Evolutionary conservation across 306 rosid species (phyloP).

Genomic region (Ochetophila trinervis): DNA sequence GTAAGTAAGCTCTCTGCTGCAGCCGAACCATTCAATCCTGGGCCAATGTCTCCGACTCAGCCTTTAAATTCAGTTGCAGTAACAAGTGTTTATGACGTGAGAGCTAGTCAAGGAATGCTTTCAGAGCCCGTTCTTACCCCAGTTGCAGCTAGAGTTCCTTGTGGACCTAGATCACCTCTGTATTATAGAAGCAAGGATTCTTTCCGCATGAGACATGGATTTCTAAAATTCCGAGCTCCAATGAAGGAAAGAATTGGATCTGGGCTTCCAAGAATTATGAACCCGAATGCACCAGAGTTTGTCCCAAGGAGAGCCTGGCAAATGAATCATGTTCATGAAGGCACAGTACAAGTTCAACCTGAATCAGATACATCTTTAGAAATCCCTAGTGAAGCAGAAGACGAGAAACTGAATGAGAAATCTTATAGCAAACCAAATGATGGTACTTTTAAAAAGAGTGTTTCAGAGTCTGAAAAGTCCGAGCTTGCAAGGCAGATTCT

Average conservation of each 20-base stretch:
- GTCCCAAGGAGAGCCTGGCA: slow-evolving; percentile 69
- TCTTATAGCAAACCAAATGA: slow-evolving; percentile 3
- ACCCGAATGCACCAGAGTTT: slow-evolving; percentile 92
- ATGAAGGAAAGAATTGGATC: slow-evolving; percentile 47
- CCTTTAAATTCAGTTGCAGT: slow-evolving; percentile 47
- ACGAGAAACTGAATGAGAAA: slow-evolving; percentile 16
- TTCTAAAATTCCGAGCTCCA: slow-evolving; percentile 36
- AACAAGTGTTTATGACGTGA: slow-evolving; percentile 57
- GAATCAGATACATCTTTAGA: slow-evolving; percentile 31
- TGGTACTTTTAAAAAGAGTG: slow-evolving; percentile 34
- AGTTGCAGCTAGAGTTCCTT: slow-evolving; percentile 72
- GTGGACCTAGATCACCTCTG: slow-evolving; percentile 82
- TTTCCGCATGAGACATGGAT: slow-evolving; percentile 67
- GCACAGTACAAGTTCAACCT: slow-evolving; percentile 20
- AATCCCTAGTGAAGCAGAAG: slow-evolving; percentile 19
- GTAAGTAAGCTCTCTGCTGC: slow-evolving; percentile 94
- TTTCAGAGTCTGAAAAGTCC: slow-evolving; percentile 64
- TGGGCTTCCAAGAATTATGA: slow-evolving; percentile 70
- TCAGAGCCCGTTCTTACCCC: slow-evolving; percentile 69
- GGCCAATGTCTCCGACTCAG: slow-evolving; percentile 38
- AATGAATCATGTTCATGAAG: slow-evolving; percentile 32
- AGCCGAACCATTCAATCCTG: slow-evolving; percentile 88
- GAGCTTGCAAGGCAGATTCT: slow-evolving; percentile 92
- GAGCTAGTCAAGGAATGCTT: slow-evolving; percentile 57
- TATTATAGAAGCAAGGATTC: slow-evolving; percentile 67